Evolutionary conservation across 75 land plant species (phyloP).

Genomic region (Cryptomeria japonica): DNA sequence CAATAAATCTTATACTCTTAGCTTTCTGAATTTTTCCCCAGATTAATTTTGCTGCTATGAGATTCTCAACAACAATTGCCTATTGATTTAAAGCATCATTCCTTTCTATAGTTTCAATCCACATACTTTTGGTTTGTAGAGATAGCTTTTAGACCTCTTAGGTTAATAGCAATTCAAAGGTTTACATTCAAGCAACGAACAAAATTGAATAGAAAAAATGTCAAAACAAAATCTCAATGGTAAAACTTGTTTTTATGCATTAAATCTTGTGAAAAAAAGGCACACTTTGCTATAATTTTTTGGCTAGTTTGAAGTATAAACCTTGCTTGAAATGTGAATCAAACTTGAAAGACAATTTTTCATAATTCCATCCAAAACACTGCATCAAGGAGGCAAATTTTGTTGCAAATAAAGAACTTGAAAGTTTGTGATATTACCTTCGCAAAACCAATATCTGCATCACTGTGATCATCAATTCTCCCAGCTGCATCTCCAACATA

Average conservation of each 20-base stretch:
- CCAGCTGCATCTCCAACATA: slow-evolving; percentile 99
- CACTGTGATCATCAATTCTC: slow-evolving; percentile 82
- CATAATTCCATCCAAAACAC: neutral
- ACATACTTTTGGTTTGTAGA: neutral
- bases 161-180: neutral
- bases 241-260: neutral
- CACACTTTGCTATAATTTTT: neutral
- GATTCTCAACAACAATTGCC: neutral
- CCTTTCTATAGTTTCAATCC: neutral
- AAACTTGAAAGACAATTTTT: neutral
- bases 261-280: neutral
- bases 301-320: neutral
- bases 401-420: neutral
- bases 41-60: no score
- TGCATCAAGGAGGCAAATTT: neutral
- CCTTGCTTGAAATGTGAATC: neutral
- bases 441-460: slow-evolving; percentile 94
- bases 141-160: neutral
- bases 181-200: neutral
- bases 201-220: neutral
- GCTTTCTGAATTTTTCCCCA: no score
- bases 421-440: slow-evolving; percentile 41
- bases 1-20: no score
- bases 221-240: neutral
- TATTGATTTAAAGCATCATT: neutral